These are phyloP conservation scores for Mycothermus thermophilus DNA, from an alignment of 495 filamentous ascomycete genomes.

Conservation along the genomic window DNA sequence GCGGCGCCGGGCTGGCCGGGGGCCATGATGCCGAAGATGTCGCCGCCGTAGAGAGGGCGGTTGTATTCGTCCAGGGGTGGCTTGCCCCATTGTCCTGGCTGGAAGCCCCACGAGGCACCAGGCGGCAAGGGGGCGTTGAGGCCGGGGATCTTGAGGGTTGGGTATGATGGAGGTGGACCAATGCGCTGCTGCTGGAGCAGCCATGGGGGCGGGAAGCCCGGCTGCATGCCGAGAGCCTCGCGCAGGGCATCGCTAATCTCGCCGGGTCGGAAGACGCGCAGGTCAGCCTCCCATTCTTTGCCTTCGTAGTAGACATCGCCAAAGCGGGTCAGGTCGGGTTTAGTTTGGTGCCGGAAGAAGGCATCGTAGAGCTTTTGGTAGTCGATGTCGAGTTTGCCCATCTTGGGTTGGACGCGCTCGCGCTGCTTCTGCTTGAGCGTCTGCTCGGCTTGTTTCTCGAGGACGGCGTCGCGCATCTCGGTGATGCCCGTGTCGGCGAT, in stretches of 20 bases:
- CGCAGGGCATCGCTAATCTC: constrained; percentile 82
- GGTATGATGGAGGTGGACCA: constrained; percentile 86
- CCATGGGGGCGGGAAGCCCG: constrained; percentile 91
- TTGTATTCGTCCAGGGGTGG: constrained; percentile 89
- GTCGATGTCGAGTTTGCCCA: constrained; percentile 95
- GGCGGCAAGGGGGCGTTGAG: constrained; percentile 88
- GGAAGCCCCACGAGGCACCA: constrained; percentile 93
- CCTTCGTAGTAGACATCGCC: constrained; percentile 98
- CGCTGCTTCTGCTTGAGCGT: constrained; percentile 88
- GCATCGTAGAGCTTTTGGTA: constrained; percentile 96
- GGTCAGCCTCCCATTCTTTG: constrained; percentile 94
- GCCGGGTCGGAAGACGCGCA: constrained; percentile 75
- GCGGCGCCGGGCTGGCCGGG: constrained; percentile 34
- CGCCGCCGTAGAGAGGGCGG: constrained; percentile 77
- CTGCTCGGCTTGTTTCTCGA: constrained; percentile 89
- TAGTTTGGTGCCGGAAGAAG: constrained; percentile 94
- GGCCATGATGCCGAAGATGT: constrained; percentile 78
- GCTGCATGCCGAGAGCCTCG: constrained; percentile 87
- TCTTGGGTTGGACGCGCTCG: constrained; percentile 88
- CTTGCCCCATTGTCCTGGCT: constrained; percentile 90
- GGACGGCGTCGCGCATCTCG: constrained; percentile 91
- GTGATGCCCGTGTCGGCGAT: constrained; percentile 95
- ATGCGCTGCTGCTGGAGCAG: constrained; percentile 91
- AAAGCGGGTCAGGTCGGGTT: constrained; percentile 83
- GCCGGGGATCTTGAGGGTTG: constrained; percentile 81